phyloP scores from a whole-genome alignment of 2,329 filamentous ascomycete genomes.

The Phialocephala sp. region DNA sequence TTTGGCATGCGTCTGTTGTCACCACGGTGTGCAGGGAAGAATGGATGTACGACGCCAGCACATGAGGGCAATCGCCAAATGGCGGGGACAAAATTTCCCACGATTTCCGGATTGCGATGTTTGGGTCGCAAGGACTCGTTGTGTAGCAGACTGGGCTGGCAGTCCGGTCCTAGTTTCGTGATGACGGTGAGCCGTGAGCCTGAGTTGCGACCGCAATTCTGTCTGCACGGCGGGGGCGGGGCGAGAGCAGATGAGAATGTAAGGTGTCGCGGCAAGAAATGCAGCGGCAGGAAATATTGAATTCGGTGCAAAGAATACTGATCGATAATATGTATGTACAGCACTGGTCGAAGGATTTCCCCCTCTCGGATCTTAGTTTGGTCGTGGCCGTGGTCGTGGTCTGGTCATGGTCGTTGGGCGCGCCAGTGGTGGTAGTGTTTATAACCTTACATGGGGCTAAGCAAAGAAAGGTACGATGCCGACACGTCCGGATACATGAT shows the following conservation, averaged over 20 bases:
- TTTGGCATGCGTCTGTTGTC: slow-evolving; percentile 23
- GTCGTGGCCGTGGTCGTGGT: not conserved
- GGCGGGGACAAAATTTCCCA: slow-evolving; percentile 8
- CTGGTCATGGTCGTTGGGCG: no score
- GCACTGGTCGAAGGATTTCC: slow-evolving; percentile 10
- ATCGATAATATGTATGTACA: not conserved
- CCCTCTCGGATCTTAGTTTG: not conserved
- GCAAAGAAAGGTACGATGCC: slow-evolving; percentile 6
- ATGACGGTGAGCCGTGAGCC: not conserved
- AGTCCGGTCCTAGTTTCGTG: not conserved
- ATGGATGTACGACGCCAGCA: slow-evolving; percentile 27
- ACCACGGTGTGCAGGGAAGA: slow-evolving; percentile 27
- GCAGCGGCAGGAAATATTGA: not conserved
- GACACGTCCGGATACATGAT: not conserved
- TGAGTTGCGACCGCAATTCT: not conserved
- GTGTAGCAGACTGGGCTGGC: slow-evolving; percentile 3
- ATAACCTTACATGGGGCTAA: not conserved
- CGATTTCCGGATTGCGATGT: slow-evolving; percentile 12
- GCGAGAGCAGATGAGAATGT: not conserved
- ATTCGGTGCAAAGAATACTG: not conserved
- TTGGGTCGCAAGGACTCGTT: slow-evolving; percentile 12
- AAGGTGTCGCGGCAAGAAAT: not conserved
- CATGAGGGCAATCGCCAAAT: slow-evolving; percentile 21
- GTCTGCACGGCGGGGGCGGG: not conserved
- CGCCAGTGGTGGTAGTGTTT: not conserved